Conservation (phyloP, 257 asterid species). For the Fraxinus anomala region DNA sequence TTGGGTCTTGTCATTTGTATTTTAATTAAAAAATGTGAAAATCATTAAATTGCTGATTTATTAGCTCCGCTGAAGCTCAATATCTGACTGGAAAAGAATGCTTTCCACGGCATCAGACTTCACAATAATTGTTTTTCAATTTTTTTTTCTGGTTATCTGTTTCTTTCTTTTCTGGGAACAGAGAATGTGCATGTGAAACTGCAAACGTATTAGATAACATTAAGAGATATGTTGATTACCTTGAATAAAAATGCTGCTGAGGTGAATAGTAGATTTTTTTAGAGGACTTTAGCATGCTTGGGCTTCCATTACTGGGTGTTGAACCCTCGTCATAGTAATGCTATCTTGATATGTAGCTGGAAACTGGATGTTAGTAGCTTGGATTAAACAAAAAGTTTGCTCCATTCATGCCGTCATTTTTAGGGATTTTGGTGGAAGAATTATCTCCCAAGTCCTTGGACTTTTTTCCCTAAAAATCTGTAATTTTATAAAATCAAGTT, state of each 20-base stretch:
- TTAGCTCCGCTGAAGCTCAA: background rate
- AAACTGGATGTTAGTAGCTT: background rate
- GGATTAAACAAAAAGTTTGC: background rate
- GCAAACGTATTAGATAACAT: background rate
- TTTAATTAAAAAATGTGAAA: background rate
- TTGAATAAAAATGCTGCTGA: no score
- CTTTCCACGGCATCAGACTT: no score
- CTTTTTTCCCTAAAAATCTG: no score
- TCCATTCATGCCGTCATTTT: background rate
- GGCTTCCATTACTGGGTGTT: background rate
- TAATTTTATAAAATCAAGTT: no score
- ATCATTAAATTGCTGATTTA: background rate
- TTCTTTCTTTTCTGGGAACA: background rate
- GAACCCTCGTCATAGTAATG: background rate
- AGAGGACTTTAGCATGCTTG: background rate
- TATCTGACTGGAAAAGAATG: background rate
- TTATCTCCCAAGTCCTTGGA: no score
- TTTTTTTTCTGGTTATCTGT: background rate
- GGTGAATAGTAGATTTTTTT: background rate
- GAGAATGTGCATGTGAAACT: background rate
- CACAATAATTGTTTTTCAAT: background rate
- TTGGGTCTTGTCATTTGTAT: background rate
- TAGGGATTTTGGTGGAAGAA: background rate
- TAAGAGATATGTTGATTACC: no score
- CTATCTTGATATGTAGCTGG: background rate